Evolutionary conservation across 176 grass and related monocot species (phyloP), one percentile per base, ranked within the genome.

Genomic region (Lolium multiflorum): DNA sequence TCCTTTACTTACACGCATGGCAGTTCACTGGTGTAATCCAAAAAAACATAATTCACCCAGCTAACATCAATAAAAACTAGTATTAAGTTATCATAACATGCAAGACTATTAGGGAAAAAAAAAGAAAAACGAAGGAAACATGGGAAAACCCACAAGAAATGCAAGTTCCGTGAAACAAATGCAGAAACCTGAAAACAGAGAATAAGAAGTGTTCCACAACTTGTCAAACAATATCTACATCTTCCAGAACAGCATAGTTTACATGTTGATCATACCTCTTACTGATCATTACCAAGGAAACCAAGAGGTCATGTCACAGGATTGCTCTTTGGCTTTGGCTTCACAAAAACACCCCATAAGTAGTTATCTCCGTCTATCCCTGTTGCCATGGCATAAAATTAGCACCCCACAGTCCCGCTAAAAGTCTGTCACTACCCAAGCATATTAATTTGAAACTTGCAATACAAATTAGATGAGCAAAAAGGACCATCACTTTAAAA

Each of bases 331-430:
- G 54, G 2, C 70, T 84, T 74, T 11, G 18, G 39, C 55, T 83
- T 74, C 15, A 75, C 55, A 75, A 84, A 84, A 61, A 84, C 16
- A 35, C 70, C 81, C 82, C 82, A 84, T 49, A 84, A 35, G 69
- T 83, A 83, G 39, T 0, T 83, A 69, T 83, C 68, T 49, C 82
- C 82, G 4, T 74, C 70, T 37, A 84, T 75, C 82, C 70, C 82
- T 84, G 56, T 63, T 63, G 63, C 22, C 65, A 83, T 74, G 69
- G 62, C 67, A 52, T 20, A 37, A 21, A 82, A 63, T 74, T 49
- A 83, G 38, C 46, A 49, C 38, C 39, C 25, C n/a, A 31, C 31
- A 35, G 3, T 35, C 31, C 31, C 31, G 3, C 39, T 74, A 15
- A 22, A 60, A 74, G 9, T 61, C n/a, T 61, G n/a, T 28, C 44